Evolutionary conservation across 257 asterid species (phyloP).

Genomic region (Striga asiatica): DNA sequence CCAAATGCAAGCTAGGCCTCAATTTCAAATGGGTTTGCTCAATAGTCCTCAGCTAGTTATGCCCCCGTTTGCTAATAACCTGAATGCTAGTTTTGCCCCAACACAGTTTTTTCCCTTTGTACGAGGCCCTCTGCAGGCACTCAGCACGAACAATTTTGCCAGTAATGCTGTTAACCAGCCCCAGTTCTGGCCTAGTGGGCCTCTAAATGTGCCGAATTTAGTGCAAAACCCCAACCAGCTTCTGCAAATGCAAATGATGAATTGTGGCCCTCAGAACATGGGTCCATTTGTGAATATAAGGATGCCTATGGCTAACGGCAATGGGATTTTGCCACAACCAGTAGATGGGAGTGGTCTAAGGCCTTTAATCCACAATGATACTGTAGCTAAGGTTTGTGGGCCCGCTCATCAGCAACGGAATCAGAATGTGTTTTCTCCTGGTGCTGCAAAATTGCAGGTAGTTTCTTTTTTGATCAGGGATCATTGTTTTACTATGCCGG

Average conservation of each 20-base stretch:
- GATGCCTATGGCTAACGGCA: conserved; percentile 21
- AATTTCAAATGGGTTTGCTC: neutral
- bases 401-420: conserved; percentile 20
- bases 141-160: neutral
- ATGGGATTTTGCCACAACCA: conserved; percentile 27
- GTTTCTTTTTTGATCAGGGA: conserved; percentile 3
- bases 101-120: neutral
- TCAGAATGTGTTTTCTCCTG: conserved; percentile 20
- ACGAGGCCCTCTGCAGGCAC: neutral
- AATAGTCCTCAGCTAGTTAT: neutral
- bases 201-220: neutral
- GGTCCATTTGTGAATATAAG: conserved; percentile 24
- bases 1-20: neutral
- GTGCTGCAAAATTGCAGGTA: conserved; percentile 36
- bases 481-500: neutral
- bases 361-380: conserved; percentile 22
- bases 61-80: neutral
- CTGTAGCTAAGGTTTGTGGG: conserved; percentile 18
- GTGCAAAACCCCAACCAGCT: conserved; percentile 28
- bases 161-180: neutral
- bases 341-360: conserved; percentile 22
- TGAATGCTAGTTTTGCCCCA: neutral
- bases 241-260: conserved; percentile 43
- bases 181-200: neutral
- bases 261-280: conserved; percentile 28